Base-by-base conservation (phyloP, 2,329 filamentous ascomycete genomes). In the Diaporthe humulicola region DNA sequence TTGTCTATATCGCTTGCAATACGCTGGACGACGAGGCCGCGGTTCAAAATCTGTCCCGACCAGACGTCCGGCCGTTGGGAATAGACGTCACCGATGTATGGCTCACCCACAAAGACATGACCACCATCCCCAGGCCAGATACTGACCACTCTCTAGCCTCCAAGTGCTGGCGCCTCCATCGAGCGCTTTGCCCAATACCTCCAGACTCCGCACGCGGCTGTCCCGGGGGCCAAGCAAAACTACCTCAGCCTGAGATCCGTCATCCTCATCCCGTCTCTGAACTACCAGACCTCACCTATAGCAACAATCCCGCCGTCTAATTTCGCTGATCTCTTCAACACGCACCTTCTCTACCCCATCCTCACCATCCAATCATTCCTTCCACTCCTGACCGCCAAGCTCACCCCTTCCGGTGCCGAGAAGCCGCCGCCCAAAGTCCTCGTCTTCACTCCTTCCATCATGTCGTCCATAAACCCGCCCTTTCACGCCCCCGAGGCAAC, bases 241-340 rank as follows among this genome's bases (percentile, higher is more conserved):
- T 91, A 92, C 74, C 89, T 98, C 78, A 90, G 91, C 40, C 89
- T 99, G 70, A 93, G 93, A 74, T 94, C 95, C 50, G 87, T 98
- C 71, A 90, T 99, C 71, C 87, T 98, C 77, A 93, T 98, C 33
- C 96, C 96, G 3, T 94, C 93, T 33, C 88, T 93, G 33, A 92
- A 93, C 80, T 97, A 96, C 83, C 93, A 95, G 70, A 93, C 93
- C 36, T 95, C 94, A 5, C 94, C 95, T 28, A 93, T 98, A 76
- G 95, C 95, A 76, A 96, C 95, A 5, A 93, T 98, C 75, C 92
- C 94, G 9, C 92, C 95, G 0, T 94, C 94, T 40, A 93, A 91
- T 79, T 97, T 98, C 86, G 94, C 95, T 77, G 95, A 98, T 81
- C 93, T 95, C 45, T 92, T 98, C 83, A 98, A 98, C 83, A 96